phyloP scores from a whole-genome alignment of 2,329 filamentous ascomycete species.

The Aureobasidium musti region DNA sequence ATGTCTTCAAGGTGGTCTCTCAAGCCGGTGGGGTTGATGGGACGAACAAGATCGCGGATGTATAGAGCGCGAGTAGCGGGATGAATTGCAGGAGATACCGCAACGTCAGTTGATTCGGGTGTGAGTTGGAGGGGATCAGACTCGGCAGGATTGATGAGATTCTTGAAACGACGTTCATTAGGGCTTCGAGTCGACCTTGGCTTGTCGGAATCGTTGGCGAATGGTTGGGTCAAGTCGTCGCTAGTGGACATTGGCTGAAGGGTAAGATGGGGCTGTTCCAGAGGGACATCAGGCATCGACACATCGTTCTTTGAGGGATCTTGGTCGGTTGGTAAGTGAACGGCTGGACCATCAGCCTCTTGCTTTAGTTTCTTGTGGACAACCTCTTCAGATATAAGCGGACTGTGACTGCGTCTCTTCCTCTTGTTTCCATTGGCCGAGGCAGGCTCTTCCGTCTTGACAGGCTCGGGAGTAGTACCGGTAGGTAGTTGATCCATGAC shows the following conservation, averaged over 20 bases:
- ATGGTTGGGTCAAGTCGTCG: slow-evolving; percentile 8
- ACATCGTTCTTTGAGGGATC: neutral
- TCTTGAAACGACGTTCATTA: slow-evolving; percentile 40
- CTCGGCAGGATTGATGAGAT: slow-evolving; percentile 32
- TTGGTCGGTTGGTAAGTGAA: slow-evolving; percentile 2
- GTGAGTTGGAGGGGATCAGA: neutral
- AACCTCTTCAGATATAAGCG: slow-evolving; percentile 41
- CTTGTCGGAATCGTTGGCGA: neutral
- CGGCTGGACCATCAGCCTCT: slow-evolving; percentile 27
- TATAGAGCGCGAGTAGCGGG: slow-evolving; percentile 69
- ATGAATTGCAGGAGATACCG: slow-evolving; percentile 45
- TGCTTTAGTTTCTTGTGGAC: slow-evolving; percentile 50
- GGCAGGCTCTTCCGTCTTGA: slow-evolving; percentile 33
- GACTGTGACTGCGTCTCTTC: slow-evolving; percentile 47
- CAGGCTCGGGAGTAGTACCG: neutral
- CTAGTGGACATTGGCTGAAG: slow-evolving; percentile 28
- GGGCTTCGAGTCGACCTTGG: slow-evolving; percentile 12
- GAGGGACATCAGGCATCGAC: slow-evolving; percentile 34
- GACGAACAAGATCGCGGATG: slow-evolving; percentile 87
- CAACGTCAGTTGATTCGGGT: slow-evolving; percentile 24
- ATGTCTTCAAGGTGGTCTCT: slow-evolving; percentile 69
- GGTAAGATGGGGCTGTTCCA: slow-evolving; percentile 12
- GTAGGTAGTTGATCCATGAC: neutral
- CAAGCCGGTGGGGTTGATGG: slow-evolving; percentile 69
- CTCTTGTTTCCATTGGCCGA: slow-evolving; percentile 43